Evolutionary conservation across 2,329 filamentous ascomycete species (phyloP), one percentile per base, ranked within the genome.

Genomic region (Aspergillus arachidicola): DNA sequence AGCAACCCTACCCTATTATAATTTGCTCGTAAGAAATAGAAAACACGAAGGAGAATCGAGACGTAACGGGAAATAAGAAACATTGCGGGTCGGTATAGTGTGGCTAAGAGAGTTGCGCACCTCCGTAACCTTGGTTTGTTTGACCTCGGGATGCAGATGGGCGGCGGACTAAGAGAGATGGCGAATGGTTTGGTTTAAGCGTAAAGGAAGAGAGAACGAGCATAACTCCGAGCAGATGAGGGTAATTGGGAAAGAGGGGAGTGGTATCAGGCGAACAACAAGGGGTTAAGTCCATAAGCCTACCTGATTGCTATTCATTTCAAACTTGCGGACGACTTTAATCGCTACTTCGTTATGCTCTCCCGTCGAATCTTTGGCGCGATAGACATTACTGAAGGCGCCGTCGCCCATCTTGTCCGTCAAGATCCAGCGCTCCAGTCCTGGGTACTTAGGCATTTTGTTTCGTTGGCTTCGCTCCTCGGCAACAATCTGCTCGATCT

Each of bases 231-330:
- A 41, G 51, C 28, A 16, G 28, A 30, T 41, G 28, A 36, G 38
- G 43, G 45, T 32, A 48, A 57, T 23, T 14, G 41, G 38, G 46
- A 58, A 57, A 45, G 46, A 30, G 9, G 26, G 7, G 4, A 19
- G 46, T 16, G 45, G 10, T 14, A 43, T 68, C 71, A 68, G 71
- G 59, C 69, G 45, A 65, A 58, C 66, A 59, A 55, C 48, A 60
- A 64, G 63, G 67, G 66, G 67, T 70, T 68, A 70, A 62, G 60
- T 59, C 21, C 53, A 57, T 6, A 45, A 56, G 72, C 90, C 93
- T 87, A 99, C 95, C 93, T 98, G 95, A 84, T 91, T 93, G 69
- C 90, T 94, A 82, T 97, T 98, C 92, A 99, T 97, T 81, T 99
- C 95, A 78, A 93, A 98, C 82, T 98, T 98, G 75, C 95, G 91